A percentile compares a stretch with the other conserved stretches of the same genome.
These are phyloP conservation scores for Fremontodendron californicum DNA, from an alignment of 345 rosid species.

Conservation along the genomic window DNA sequence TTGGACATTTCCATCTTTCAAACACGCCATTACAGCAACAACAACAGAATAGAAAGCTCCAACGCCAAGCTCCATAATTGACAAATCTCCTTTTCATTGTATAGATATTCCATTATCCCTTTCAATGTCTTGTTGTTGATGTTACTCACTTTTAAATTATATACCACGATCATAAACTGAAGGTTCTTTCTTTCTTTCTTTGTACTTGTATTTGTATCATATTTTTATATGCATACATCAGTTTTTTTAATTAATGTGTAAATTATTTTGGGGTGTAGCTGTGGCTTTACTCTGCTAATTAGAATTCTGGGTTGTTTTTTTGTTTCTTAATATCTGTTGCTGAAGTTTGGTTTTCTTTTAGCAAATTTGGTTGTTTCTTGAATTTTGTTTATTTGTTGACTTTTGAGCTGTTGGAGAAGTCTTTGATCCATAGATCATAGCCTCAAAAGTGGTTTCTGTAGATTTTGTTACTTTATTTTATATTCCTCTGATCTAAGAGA, in stretches of 20 bases:
- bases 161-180: neutral
- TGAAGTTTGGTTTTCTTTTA: slow-evolving; percentile 3
- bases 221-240: neutral
- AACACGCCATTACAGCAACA: neutral
- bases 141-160: slow-evolving; percentile 15
- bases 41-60: neutral
- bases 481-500: slow-evolving; percentile 9
- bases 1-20: neutral
- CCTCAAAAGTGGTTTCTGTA: slow-evolving; percentile 15
- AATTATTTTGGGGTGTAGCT: slow-evolving; percentile 6
- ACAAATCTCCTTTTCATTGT: neutral
- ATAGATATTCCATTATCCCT: neutral
- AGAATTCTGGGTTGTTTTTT: neutral
- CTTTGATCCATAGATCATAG: slow-evolving; percentile 21
- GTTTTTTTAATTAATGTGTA: neutral
- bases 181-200: neutral
- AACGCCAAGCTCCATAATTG: neutral
- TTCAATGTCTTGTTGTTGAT: slow-evolving; percentile 10
- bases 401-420: slow-evolving; percentile 5
- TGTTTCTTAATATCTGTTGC: neutral
- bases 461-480: neutral
- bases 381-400: slow-evolving; percentile 15
- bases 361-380: neutral
- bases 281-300: neutral
- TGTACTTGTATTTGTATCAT: neutral